Conservation (phyloP, 495 filamentous ascomycete genomes). For the Amniculicola lignicola region DNA sequence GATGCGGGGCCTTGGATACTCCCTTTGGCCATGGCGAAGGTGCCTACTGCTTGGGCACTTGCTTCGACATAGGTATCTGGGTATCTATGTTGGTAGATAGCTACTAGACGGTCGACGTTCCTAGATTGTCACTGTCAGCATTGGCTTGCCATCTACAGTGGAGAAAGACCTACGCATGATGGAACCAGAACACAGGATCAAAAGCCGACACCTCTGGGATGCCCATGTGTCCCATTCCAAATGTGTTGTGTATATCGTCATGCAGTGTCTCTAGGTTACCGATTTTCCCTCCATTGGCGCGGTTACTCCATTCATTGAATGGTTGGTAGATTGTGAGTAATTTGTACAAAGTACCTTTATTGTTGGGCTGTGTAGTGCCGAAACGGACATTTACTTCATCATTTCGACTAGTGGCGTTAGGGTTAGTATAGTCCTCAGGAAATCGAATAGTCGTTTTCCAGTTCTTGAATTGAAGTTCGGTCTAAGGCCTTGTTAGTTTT, state of each 20-base stretch:
- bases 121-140: not conserved
- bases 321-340: slow-evolving; percentile 19
- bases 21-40: slow-evolving; percentile 2
- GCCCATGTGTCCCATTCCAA: slow-evolving; percentile 26
- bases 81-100: slow-evolving; percentile 25
- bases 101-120: slow-evolving; percentile 25
- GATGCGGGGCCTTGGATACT: slow-evolving; percentile 9
- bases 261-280: slow-evolving; percentile 25
- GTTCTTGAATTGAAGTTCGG: slow-evolving; percentile 15
- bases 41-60: not conserved
- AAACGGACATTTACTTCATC: slow-evolving; percentile 11
- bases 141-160: not conserved
- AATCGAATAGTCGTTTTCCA: slow-evolving; percentile 22
- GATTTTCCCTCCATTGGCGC: slow-evolving; percentile 20
- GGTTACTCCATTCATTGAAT: slow-evolving; percentile 27
- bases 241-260: slow-evolving; percentile 26
- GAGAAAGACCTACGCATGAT: slow-evolving; percentile 10
- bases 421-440: slow-evolving; percentile 2
- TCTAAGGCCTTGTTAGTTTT: not conserved
- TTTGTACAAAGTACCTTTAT: slow-evolving; percentile 25
- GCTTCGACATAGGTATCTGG: slow-evolving; percentile 25
- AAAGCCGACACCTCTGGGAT: slow-evolving; percentile 19
- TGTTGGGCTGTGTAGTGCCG: slow-evolving; percentile 11
- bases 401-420: slow-evolving; percentile 14
- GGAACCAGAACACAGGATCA: slow-evolving; percentile 30